Evolutionary conservation across 73 alveolate species (phyloP), one percentile per base, ranked within the genome.

Genomic region (Blepharisma japonicum): DNA sequence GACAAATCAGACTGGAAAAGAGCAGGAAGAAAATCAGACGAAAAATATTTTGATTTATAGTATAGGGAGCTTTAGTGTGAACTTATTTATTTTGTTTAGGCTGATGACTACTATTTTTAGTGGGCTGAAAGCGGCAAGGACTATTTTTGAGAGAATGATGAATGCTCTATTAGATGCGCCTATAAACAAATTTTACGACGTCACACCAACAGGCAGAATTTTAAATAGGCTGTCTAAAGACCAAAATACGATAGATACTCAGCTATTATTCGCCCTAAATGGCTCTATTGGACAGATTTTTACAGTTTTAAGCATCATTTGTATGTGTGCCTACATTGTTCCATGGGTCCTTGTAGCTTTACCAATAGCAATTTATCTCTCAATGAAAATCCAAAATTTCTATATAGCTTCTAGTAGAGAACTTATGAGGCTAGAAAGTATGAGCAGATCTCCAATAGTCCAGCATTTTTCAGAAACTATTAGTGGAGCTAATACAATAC

Each of bases 131-230:
- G 89, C 86, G 55, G 72, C 94, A 38, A 82, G 78, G 20, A 77
- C 66, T 49, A 68, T 94, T 83, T 94, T 86, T 76, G 81, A 87
- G 71, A 77, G 86, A 25, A 89, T 94, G 95, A 68, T 94, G 7
- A 78, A 76, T n/a, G 89, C 81, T 56, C 78, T 94, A 45, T 46
- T 90, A n/a, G 56, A 68, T 39, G 94, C 97, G 45, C 98, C 99
- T 7, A 83, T 95, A 71, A 83, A 86, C 70, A 78, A 87, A 55
- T 95, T 61, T 61, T n/a, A 61, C 71, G 97, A 94, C 81, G 90
- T 86, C 6, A 94, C 96, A 23, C 97, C 95, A 0, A 86, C 89
- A 50, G 97, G 98, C 6, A 92, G 86, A 76, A 89, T 94, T 48
- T 76, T 89, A 27, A 92, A 92, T 78, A 74, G 94, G 55, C 88